A percentile compares a stretch with the other conserved stretches of the same genome.
Evolutionary conservation across 2,329 filamentous ascomycete genomes (phyloP).

Genomic region (Saccharata proteae): DNA sequence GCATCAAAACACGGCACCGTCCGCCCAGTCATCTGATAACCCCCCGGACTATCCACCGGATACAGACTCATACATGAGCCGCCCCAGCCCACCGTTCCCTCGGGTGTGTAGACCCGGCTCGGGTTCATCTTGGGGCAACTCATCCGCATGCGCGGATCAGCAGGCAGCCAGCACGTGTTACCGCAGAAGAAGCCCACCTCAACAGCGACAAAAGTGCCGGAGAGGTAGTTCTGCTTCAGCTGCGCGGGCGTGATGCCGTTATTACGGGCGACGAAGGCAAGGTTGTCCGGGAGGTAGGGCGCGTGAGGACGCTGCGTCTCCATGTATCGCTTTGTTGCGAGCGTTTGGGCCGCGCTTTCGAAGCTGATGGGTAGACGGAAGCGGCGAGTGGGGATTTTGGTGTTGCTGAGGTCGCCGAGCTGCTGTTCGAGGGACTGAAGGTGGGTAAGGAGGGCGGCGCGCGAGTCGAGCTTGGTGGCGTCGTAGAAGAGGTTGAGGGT

Average conservation of each 20-base stretch:
- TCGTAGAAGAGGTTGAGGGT: constrained; percentile 32
- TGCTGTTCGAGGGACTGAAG: constrained; percentile 28
- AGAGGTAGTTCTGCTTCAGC: constrained; percentile 40
- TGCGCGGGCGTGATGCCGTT: constrained; percentile 40
- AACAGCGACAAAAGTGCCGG: constrained; percentile 39
- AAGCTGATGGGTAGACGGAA: constrained; percentile 33
- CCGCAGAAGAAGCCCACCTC: constrained; percentile 45
- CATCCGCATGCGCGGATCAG: constrained; percentile 43
- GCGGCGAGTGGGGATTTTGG: constrained; percentile 29
- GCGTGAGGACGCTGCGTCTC: constrained; percentile 50
- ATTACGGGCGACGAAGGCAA: constrained; percentile 45
- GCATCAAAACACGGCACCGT: constrained; percentile 44
- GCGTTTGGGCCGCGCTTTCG: constrained; percentile 30
- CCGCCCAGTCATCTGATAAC: constrained; percentile 42
- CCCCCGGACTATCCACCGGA: constrained; percentile 44
- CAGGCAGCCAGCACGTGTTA: constrained; percentile 39
- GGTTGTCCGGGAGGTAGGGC: constrained; percentile 50
- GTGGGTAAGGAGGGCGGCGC: constrained; percentile 24
- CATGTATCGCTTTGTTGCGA: constrained; percentile 48
- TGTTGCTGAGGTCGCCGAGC: constrained; percentile 29
- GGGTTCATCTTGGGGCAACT: constrained; percentile 46
- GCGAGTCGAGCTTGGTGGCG: constrained; percentile 23
- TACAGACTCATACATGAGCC: constrained; percentile 44
- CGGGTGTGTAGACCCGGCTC: constrained; percentile 43
- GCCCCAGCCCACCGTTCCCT: constrained; percentile 44